These are phyloP conservation scores for Clarireedia homoeocarpa DNA, from an alignment of 2,329 filamentous ascomycete species.

Conservation along the genomic window DNA sequence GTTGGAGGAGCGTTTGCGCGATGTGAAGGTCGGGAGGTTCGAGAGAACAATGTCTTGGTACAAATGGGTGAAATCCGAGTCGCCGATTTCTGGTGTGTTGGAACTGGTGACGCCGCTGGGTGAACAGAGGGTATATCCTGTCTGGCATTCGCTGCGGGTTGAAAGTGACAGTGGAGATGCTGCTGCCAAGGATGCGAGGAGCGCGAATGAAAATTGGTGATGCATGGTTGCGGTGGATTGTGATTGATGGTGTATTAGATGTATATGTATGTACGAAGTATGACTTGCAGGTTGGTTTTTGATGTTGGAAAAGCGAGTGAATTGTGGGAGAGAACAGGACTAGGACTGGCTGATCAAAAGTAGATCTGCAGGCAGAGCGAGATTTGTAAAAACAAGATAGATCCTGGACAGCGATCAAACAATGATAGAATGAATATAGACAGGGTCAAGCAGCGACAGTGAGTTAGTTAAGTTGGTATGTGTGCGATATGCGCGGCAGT, in stretches of 20 bases:
- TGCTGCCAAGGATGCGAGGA: conserved; percentile 5
- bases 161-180: neutral
- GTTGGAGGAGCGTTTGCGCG: neutral
- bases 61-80: conserved; percentile 24
- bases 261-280: neutral
- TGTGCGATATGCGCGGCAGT: too few species aligned
- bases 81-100: conserved; percentile 25
- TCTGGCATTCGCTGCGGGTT: conserved; percentile 14
- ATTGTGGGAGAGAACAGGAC: neutral
- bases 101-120: conserved; percentile 25
- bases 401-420: too few species aligned
- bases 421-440: too few species aligned
- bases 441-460: too few species aligned
- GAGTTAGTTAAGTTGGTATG: too few species aligned
- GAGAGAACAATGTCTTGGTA: conserved; percentile 29
- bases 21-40: conserved; percentile 21
- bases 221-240: neutral
- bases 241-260: neutral
- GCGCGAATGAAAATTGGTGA: neutral
- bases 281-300: neutral
- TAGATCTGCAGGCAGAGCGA: neutral
- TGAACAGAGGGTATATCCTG: conserved; percentile 27
- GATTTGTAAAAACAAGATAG: neutral
- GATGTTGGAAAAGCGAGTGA: neutral
- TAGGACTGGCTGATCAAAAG: neutral